Conservation (phyloP, 2,329 filamentous ascomycete genomes). For the Nigrospora osmanthi region DNA sequence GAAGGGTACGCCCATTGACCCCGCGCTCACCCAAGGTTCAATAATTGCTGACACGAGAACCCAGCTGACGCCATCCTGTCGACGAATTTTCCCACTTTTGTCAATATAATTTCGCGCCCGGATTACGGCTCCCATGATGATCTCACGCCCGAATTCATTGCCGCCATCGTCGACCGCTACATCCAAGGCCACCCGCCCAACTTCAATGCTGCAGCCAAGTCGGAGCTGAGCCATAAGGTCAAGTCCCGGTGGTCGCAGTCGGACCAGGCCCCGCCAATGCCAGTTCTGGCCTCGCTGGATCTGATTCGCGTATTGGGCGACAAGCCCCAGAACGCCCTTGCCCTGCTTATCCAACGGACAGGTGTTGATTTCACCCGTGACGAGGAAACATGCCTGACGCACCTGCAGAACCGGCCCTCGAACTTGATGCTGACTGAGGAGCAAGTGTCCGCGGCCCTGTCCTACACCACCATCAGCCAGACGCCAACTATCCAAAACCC, state of each 20-base stretch:
- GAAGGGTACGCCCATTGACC: slow-evolving; percentile 59
- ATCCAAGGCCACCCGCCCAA: slow-evolving; percentile 80
- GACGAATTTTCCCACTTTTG: slow-evolving; percentile 68
- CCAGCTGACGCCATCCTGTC: slow-evolving; percentile 85
- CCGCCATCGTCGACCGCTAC: slow-evolving; percentile 75
- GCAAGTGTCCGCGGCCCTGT: slow-evolving; percentile 73
- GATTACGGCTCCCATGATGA: slow-evolving; percentile 58
- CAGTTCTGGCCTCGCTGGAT: slow-evolving; percentile 64
- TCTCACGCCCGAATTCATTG: slow-evolving; percentile 62
- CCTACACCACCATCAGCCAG: slow-evolving; percentile 55
- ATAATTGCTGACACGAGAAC: slow-evolving; percentile 29
- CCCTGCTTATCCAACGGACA: slow-evolving; percentile 62
- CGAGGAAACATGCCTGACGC: slow-evolving; percentile 54
- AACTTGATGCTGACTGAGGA: slow-evolving; percentile 65
- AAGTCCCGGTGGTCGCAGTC: slow-evolving; percentile 59
- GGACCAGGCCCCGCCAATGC: slow-evolving; percentile 58
- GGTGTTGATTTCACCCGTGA: slow-evolving; percentile 71
- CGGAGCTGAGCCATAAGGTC: slow-evolving; percentile 60
- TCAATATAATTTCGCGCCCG: slow-evolving; percentile 65
- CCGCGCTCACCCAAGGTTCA: slow-evolving; percentile 21
- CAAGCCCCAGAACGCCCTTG: slow-evolving; percentile 46
- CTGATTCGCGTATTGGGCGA: slow-evolving; percentile 59
- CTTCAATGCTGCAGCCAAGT: slow-evolving; percentile 68
- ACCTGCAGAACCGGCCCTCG: slow-evolving; percentile 44
- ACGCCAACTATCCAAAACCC: slow-evolving; percentile 45